These are phyloP conservation scores for Ascomycota sp. DNA, from an alignment of 2,329 filamentous ascomycete genomes.

Conservation along the genomic window DNA sequence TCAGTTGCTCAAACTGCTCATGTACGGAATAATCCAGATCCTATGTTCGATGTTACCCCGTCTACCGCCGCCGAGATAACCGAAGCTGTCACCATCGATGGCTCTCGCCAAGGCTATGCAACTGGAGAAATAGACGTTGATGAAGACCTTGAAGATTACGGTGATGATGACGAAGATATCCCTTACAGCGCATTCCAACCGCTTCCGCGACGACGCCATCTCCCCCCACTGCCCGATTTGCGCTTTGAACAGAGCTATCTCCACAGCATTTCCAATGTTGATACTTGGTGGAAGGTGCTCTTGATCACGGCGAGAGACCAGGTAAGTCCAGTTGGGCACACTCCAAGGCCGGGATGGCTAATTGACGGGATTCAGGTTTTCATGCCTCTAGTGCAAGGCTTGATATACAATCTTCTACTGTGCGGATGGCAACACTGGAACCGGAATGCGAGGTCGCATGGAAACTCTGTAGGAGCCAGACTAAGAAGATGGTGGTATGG, in stretches of 20 bases:
- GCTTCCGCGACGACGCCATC: conserved; percentile 21
- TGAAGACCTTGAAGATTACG: conserved; percentile 5
- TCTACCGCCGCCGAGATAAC: conserved; percentile 50
- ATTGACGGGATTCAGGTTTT: conserved; percentile 41
- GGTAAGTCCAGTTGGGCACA: too few relatives aligned
- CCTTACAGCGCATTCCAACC: conserved; percentile 44
- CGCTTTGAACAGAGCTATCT: conserved; percentile 97
- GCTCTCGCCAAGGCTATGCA: not conserved
- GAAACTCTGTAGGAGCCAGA: conserved; percentile 54
- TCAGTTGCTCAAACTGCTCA: conserved; percentile 65
- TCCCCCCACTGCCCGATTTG: conserved; percentile 62
- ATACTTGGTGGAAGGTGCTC: conserved; percentile 58
- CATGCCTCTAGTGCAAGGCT: conserved; percentile 71
- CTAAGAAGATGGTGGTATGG: conserved; percentile 86
- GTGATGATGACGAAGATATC: conserved; percentile 39
- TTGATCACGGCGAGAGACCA: conserved; percentile 82
- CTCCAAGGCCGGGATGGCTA: too few relatives aligned
- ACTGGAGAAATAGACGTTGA: not conserved
- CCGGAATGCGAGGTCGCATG: conserved; percentile 52
- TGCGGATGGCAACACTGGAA: conserved; percentile 88
- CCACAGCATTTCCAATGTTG: conserved; percentile 61
- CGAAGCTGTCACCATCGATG: conserved; percentile 9
- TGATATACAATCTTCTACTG: conserved; percentile 70
- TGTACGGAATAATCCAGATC: conserved; percentile 52
- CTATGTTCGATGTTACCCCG: conserved; percentile 58